Conservation (phyloP, 2,329 filamentous ascomycete genomes). For the Aureobasidium vineae region DNA sequence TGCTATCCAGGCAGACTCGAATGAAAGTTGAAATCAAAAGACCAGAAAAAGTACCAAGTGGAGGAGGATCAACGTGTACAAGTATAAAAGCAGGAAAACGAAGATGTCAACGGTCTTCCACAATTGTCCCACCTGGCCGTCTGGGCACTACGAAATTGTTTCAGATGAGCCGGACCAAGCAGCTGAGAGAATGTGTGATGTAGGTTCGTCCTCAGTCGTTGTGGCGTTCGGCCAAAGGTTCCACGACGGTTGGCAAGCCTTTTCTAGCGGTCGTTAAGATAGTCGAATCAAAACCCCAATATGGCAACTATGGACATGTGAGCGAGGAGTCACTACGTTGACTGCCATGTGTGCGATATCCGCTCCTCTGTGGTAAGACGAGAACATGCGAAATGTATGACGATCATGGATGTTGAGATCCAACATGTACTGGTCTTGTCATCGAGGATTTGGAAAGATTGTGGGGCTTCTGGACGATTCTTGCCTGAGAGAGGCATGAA, state of each 20-base stretch:
- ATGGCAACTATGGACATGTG: background rate
- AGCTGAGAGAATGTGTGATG: background rate
- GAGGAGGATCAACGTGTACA: constrained; percentile 7
- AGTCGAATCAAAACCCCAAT: background rate
- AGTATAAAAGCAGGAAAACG: constrained; percentile 15
- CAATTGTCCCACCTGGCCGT: constrained; percentile 6
- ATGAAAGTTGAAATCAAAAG: background rate
- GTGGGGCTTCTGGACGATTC: constrained; percentile 1
- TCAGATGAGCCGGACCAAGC: constrained; percentile 5
- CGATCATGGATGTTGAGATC: background rate
- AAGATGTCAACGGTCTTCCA: constrained; percentile 19
- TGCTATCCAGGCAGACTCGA: background rate
- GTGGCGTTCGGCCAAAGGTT: constrained; percentile 5
- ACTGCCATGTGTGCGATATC: background rate
- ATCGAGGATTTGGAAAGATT: background rate
- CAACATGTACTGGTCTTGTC: background rate
- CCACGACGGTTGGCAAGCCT: constrained; percentile 18
- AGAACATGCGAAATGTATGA: background rate
- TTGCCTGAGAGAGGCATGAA: background rate
- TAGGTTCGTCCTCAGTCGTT: background rate
- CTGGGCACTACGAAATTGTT: constrained; percentile 9
- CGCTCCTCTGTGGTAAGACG: background rate
- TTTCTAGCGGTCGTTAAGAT: constrained; percentile 6
- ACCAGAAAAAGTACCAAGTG: constrained; percentile 1
- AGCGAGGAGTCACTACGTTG: no score